Conservation (phyloP, 108 stramenopile species). For the Aurantiochytrium sp. region DNA sequence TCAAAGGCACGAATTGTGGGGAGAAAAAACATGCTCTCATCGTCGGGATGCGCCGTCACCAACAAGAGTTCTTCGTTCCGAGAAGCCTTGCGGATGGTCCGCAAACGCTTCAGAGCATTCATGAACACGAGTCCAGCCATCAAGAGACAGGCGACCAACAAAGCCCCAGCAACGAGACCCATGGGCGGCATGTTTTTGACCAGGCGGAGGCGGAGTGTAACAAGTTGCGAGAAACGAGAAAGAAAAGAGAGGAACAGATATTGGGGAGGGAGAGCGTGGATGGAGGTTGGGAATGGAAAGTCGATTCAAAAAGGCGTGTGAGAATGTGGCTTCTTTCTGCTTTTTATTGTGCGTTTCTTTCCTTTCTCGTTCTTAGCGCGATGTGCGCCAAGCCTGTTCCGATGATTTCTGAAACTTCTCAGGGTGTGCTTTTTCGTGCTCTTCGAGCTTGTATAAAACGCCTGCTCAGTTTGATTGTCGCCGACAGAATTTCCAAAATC, state of each 20-base stretch:
- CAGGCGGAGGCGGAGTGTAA: too few relatives aligned
- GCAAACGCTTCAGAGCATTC: neutral
- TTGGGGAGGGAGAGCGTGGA: too few relatives aligned
- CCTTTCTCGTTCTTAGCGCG: too few relatives aligned
- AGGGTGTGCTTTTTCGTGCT: neutral
- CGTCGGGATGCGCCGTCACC: conserved; percentile 55
- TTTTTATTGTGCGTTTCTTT: too few relatives aligned
- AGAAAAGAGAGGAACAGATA: too few relatives aligned
- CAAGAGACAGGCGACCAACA: neutral
- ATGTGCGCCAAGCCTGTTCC: neutral
- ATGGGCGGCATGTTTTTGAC: too few relatives aligned
- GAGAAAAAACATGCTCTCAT: conserved; percentile 58
- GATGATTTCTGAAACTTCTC: neutral
- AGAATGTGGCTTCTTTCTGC: too few relatives aligned
- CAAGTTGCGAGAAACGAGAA: too few relatives aligned
- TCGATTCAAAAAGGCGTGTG: too few relatives aligned
- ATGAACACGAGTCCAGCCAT: neutral
- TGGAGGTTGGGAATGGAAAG: too few relatives aligned
- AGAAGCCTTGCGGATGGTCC: neutral
- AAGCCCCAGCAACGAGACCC: too few relatives aligned
- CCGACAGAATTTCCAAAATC: too few relatives aligned
- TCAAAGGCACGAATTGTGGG: conserved; percentile 25
- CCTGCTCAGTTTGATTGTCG: neutral
- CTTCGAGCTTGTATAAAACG: neutral
- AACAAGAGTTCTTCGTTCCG: conserved; percentile 9